Percentiles rank a stretch among this genome's conserved stretches.
These are phyloP conservation scores for Suillus decipiens DNA, from an alignment of 768 basidiomycete species.

Conservation along the genomic window DNA sequence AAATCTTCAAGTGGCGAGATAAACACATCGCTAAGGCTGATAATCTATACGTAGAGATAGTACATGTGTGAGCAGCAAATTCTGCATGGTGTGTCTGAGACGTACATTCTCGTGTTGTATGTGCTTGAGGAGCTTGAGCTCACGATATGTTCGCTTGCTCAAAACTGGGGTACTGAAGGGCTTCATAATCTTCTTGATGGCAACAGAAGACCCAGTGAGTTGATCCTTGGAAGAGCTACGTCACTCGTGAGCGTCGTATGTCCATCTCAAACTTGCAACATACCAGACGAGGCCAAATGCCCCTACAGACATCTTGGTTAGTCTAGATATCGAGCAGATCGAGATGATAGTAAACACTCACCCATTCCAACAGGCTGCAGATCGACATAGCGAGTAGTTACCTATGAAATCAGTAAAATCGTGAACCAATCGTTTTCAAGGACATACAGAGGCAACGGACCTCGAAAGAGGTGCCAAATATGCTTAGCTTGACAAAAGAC, in stretches of 20 bases:
- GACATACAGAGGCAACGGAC: constrained; percentile 38
- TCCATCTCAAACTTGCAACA: constrained; percentile 22
- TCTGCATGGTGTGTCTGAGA: constrained; percentile 12
- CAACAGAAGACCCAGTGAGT: constrained; percentile 89
- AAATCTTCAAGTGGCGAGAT: constrained; percentile 99
- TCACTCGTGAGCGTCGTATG: constrained; percentile 17
- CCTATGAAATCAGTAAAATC: constrained; percentile 49
- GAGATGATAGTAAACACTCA: constrained; percentile 39
- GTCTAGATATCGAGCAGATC: constrained; percentile 14
- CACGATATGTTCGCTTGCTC: constrained; percentile 95
- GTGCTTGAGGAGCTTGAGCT: constrained; percentile 97
- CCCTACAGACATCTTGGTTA: constrained; percentile 46
- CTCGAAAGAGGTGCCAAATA: constrained; percentile 98
- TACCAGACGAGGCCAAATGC: constrained; percentile 99
- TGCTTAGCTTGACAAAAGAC: constrained; percentile 98
- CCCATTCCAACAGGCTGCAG: constrained; percentile 99
- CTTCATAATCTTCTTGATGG: constrained; percentile 99
- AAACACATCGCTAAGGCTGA: constrained; percentile 98
- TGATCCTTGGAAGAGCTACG: constrained; percentile 91
- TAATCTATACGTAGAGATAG: constrained; percentile 61
- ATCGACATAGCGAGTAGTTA: constrained; percentile 98
- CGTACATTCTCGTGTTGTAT: constrained; percentile 97
- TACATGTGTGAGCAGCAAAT: constrained; percentile 3
- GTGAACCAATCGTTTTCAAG: constrained; percentile 18
- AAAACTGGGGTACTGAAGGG: constrained; percentile 99